These are phyloP conservation scores for Malassezia brasiliensis DNA, from an alignment of 1,284 basidiomycete genomes.

Conservation along the genomic window DNA sequence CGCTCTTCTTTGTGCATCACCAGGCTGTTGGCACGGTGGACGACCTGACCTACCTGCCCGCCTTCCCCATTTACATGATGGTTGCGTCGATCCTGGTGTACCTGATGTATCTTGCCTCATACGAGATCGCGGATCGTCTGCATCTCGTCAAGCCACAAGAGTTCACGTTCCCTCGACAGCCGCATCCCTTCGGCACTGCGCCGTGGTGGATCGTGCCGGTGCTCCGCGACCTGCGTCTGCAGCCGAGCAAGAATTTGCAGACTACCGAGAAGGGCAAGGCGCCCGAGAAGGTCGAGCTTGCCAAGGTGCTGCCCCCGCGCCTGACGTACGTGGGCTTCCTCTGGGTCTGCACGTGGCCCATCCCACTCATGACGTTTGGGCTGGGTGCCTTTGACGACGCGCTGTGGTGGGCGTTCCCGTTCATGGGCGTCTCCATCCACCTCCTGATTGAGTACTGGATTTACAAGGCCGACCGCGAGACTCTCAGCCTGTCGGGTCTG, in stretches of 20 bases:
- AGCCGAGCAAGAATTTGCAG: constrained; percentile 20
- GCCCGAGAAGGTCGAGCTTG: constrained; percentile 15
- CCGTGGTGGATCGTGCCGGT: constrained; percentile 34
- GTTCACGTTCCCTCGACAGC: constrained; percentile 27
- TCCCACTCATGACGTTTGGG: constrained; percentile 44
- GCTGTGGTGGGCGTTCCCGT: constrained; percentile 41
- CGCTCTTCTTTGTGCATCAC: constrained; percentile 33
- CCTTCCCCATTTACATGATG: constrained; percentile 41
- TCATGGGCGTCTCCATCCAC: constrained; percentile 24
- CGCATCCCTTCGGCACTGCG: constrained; percentile 44
- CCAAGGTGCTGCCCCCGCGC: constrained; percentile 24
- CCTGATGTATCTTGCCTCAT: constrained; percentile 22
- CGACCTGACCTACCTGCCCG: constrained; percentile 42
- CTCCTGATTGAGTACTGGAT: constrained; percentile 32
- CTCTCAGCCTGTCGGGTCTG: constrained; percentile 31
- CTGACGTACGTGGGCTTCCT: constrained; percentile 39
- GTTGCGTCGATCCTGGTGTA: constrained; percentile 20
- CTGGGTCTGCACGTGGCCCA: constrained; percentile 25
- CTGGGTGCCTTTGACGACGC: constrained; percentile 42
- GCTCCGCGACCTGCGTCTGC: constrained; percentile 34
- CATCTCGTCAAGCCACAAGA: constrained; percentile 10
- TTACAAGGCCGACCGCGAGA: constrained; percentile 26
- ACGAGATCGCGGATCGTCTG: constrained; percentile 31
- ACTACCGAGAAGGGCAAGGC: constrained; percentile 18
- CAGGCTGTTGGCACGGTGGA: constrained; percentile 37